Base-by-base conservation (phyloP, 257 asterid genomes). In the Scutellaria barbata region DNA sequence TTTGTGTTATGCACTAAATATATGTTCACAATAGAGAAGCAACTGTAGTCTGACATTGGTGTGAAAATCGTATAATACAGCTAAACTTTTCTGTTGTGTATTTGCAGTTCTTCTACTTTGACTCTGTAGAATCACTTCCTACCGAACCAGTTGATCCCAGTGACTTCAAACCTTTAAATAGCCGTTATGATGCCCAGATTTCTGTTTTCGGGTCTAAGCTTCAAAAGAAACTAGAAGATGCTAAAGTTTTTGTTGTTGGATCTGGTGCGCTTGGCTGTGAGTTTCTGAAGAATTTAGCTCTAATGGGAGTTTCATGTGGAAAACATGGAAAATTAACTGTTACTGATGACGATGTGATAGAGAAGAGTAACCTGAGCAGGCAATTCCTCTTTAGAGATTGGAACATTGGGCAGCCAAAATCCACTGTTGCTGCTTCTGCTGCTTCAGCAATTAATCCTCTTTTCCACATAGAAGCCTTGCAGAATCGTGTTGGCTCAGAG, bases 241-340 rank as follows among this genome's bases (percentile, higher is more conserved):
- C 96, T 65, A 87, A 76, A 76, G 76, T 83, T 40, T 92, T 90
- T 87, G 80, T 92, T 76, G 95, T 90, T 72, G 98, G 98, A 78
- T 85, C 98, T 76, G 98, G 98, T 80, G 98, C 98, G 16, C 85
- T 92, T 59, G 98, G 98, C 69, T 92, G 98, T 68, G 98, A 92
- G 73, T 92, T 92, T 63, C 86, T 92, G 69, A 92, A 92, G 79
- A 92, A 92, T 82, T 81, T 92, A 79, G 96, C 96, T 58, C 82
- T 92, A 18, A 92, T 92, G 96, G 98, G 98, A 68, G 90, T 92
- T 73, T 84, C 98, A 5, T 90, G 96, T 76, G 88, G 96, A 45
- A 75, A 75, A 73, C 80, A 74, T 69, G 98, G 96, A 70, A 92
- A 92, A 69, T 59, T 90, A 60, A 87, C 96, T 48, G 66, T 92